Percentiles rank a stretch among this genome's conserved stretches.
Conservation (phyloP, 1,139 yeast genomes). For the Cylindricascospora bacillispora region DNA sequence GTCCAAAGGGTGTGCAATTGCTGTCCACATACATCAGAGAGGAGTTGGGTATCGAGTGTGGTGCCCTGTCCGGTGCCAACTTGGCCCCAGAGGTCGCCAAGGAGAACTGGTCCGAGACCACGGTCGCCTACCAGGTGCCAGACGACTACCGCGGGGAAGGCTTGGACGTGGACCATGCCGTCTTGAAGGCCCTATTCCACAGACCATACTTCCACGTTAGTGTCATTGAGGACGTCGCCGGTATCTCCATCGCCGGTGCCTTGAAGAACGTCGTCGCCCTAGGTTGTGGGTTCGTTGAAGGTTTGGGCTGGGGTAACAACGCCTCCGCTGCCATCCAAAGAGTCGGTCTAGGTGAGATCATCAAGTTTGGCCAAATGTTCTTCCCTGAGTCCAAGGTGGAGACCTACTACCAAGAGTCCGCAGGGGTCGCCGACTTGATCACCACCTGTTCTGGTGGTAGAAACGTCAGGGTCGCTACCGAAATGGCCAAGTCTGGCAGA, state of each 20-base stretch:
- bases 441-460: slow-evolving; percentile 96
- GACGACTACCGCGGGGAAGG: slow-evolving; percentile 55
- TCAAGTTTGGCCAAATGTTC: slow-evolving; percentile 64
- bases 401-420: slow-evolving; percentile 82
- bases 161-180: slow-evolving; percentile 55
- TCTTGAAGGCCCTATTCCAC: slow-evolving; percentile 72
- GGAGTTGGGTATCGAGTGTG: slow-evolving; percentile 74
- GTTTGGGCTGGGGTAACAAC: slow-evolving; percentile 96
- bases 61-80: slow-evolving; percentile 91
- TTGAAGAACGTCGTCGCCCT: slow-evolving; percentile 88
- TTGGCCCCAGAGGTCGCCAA: slow-evolving; percentile 90
- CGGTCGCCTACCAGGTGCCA: slow-evolving; percentile 76
- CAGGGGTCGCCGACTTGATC: slow-evolving; percentile 94
- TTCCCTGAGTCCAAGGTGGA: slow-evolving; percentile 59
- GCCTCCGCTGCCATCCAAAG: slow-evolving; percentile 96
- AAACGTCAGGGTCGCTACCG: slow-evolving; percentile 78
- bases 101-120: slow-evolving; percentile 90
- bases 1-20: slow-evolving; percentile 65
- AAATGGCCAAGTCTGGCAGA: slow-evolving; percentile 59
- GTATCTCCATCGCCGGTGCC: slow-evolving; percentile 92
- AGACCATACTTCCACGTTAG: slow-evolving; percentile 92
- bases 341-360: slow-evolving; percentile 79
- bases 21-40: slow-evolving; percentile 65
- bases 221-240: slow-evolving; percentile 81
- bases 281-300: slow-evolving; percentile 93